A percentile compares a stretch with the other conserved stretches of the same genome.
Conservation (phyloP, 164 flowering plant genomes). For the Stephania yunnanensis region DNA sequence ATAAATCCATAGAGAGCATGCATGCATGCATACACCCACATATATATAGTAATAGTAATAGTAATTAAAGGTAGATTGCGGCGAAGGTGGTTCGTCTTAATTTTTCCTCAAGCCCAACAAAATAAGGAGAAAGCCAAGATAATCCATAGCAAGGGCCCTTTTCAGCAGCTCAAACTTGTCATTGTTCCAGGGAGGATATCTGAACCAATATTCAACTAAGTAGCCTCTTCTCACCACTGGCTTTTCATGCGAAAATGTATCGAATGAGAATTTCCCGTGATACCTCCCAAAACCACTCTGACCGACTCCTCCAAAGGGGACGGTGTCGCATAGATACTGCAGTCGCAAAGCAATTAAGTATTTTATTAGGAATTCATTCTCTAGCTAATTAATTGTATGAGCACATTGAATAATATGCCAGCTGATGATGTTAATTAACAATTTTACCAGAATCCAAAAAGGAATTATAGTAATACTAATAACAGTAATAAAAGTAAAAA, state of each 20-base stretch:
- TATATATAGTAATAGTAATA: no score
- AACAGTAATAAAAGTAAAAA: not conserved
- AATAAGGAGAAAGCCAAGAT: slow-evolving; percentile 39
- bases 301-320: slow-evolving; percentile 95
- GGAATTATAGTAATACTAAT: not conserved
- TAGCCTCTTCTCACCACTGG: slow-evolving; percentile 53
- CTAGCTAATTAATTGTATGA: not conserved
- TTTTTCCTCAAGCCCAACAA: slow-evolving; percentile 42
- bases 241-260: slow-evolving; percentile 81
- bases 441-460: not conserved
- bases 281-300: slow-evolving; percentile 82
- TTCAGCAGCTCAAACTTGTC: slow-evolving; percentile 52
- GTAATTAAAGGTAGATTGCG: no score
- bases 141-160: slow-evolving; percentile 41
- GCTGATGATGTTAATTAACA: not conserved
- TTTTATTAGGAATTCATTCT: not conserved
- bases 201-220: slow-evolving; percentile 43
- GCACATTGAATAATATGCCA: not conserved
- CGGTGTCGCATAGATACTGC: slow-evolving; percentile 53
- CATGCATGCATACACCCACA: not conserved
- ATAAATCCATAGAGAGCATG: not conserved
- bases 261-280: slow-evolving; percentile 90
- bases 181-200: slow-evolving; percentile 83
- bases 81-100: no score
- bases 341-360: slow-evolving; percentile 1